Percentiles rank a stretch among this genome's conserved stretches.
Evolutionary conservation across 805 yeast genomes (phyloP).

Genomic region (Phaffomyces opuntiae): DNA sequence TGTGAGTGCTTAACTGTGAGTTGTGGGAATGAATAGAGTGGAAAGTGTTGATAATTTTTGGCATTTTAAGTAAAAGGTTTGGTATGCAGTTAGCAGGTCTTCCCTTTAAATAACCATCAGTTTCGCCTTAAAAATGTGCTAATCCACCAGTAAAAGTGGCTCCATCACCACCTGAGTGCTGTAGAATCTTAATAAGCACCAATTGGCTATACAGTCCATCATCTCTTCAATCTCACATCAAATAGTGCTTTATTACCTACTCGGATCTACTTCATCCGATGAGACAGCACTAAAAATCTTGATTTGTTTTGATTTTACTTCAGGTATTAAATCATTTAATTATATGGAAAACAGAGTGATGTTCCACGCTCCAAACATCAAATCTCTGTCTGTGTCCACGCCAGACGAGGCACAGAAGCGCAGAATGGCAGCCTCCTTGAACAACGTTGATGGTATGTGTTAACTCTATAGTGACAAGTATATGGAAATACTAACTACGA

Average conservation of each 20-base stretch:
- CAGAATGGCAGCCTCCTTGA: neutral
- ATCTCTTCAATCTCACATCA: too few relatives aligned
- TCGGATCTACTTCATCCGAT: neutral
- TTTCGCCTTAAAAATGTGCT: too few relatives aligned
- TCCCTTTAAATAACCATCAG: neutral
- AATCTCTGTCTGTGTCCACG: neutral
- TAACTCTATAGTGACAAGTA: neutral
- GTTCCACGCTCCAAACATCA: neutral
- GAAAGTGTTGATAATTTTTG: neutral
- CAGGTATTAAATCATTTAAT: too few relatives aligned
- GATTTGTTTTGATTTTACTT: neutral
- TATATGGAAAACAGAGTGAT: too few relatives aligned
- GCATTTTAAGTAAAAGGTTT: neutral
- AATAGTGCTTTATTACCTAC: neutral
- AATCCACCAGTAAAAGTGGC: too few relatives aligned
- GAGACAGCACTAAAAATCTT: too few relatives aligned
- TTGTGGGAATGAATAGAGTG: neutral
- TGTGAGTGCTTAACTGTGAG: too few relatives aligned
- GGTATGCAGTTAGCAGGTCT: neutral
- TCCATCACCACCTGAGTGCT: too few relatives aligned
- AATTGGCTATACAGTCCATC: too few relatives aligned
- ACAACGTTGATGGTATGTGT: constrained; percentile 1
- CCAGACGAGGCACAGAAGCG: neutral
- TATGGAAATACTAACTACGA: neutral
- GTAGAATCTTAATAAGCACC: too few relatives aligned